Base-by-base conservation (phyloP, 148 eudicot species). In the Chenopodium quinoa region DNA sequence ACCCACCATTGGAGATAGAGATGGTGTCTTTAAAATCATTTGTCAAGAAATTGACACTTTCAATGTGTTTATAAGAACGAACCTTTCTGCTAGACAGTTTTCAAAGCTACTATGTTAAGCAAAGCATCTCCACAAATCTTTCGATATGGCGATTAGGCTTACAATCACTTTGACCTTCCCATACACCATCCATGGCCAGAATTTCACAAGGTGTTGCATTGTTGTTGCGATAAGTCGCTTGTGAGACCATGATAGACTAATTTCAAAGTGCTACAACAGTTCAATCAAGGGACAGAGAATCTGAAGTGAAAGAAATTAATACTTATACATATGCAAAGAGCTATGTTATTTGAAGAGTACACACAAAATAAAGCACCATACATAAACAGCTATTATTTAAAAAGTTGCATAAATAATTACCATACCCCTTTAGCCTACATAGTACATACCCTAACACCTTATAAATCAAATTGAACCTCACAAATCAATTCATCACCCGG, bases 401-500 rank as follows among this genome's bases (percentile, higher is more conserved):
- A 22, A n/a, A 54, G 66, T 44, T 76, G 34, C 79, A 68, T 71
- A 63, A 62, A 32, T 72, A 77, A 77, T 77, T 62, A 63, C 32
- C 72, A 71, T 16, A 75, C 79, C 83, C 64, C 46, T 44, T 78
- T 32, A 81, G 50, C 46, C 83, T 80, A 84, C 9, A 71, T 27
- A 71, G 81, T 80, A 84, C 9, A 71, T 27, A 71, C 50, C 73
- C 77, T 75, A 70, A 25, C 32, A 84, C 73, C 81, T 29, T n/a
- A 27, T 27, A 65, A 67, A 54, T 19, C 62, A 44, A 8, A 27
- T 23, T 63, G 3, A 47, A 31, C 5, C 54, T 7, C 60, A 81
- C 75, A 85, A 67, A 74, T n/a, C 78, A 81, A 56, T 17, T 40
- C 79, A 85, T 83, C 68, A 87, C 68, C 44, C 90, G 87, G 44